Evolutionary conservation across 2,329 filamentous ascomycete genomes (phyloP).

Genomic region (Microcera coccophila): DNA sequence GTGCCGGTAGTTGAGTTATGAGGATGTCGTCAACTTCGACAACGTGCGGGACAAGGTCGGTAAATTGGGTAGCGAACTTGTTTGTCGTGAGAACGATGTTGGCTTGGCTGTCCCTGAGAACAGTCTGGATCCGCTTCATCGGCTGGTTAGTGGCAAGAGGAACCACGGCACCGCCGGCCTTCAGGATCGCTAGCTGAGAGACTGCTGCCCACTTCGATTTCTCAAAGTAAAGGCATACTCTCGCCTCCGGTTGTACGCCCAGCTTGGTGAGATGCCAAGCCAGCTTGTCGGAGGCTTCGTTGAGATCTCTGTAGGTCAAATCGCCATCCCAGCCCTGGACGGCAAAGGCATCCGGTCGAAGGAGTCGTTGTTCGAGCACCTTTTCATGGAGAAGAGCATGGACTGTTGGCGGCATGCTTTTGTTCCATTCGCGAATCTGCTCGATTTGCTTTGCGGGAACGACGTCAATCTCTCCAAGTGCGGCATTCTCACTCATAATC

Average conservation of each 20-base stretch:
- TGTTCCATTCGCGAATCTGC: constrained; percentile 1
- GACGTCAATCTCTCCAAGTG: not conserved
- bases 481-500: too few species aligned
- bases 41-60: too few species aligned
- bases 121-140: not conserved
- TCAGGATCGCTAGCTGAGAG: constrained; percentile 34
- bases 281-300: constrained; percentile 20
- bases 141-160: constrained; percentile 17
- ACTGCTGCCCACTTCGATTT: constrained; percentile 36
- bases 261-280: constrained; percentile 37
- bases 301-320: constrained; percentile 39
- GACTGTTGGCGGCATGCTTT: not conserved
- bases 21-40: too few species aligned
- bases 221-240: constrained; percentile 35
- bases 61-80: too few species aligned
- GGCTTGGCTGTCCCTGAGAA: not conserved
- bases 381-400: not conserved
- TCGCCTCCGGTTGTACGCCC: constrained; percentile 21
- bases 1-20: too few species aligned
- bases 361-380: constrained; percentile 1
- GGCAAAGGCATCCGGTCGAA: constrained; percentile 33
- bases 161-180: constrained; percentile 30
- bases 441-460: not conserved
- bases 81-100: too few species aligned
- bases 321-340: constrained; percentile 43